phyloP scores from a whole-genome alignment of 2,329 filamentous ascomycete genomes.

The Plectosphaerella sp. region DNA sequence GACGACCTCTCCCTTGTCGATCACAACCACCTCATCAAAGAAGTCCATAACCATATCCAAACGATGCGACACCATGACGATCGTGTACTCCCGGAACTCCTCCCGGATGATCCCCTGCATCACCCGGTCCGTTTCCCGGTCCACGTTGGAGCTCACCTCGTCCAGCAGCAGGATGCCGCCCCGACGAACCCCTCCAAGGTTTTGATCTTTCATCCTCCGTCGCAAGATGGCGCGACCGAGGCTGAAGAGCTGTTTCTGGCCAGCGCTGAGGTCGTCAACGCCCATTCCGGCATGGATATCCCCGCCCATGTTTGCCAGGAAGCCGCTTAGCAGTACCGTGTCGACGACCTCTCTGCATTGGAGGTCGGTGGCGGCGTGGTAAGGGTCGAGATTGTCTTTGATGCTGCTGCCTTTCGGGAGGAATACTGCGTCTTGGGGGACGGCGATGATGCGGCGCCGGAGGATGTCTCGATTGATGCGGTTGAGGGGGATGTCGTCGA shows the following conservation, averaged over 20 bases:
- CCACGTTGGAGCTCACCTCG: constrained; percentile 27
- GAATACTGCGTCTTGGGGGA: constrained; percentile 52
- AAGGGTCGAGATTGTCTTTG: constrained; percentile 38
- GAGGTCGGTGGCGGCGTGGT: constrained; percentile 14
- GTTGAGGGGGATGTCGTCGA: constrained; percentile 35
- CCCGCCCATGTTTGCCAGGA: constrained; percentile 6
- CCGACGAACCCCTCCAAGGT: not conserved
- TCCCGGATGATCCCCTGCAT: constrained; percentile 23
- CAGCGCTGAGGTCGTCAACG: constrained; percentile 45
- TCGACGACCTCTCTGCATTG: constrained; percentile 20
- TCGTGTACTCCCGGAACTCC: constrained; percentile 36
- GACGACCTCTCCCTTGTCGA: constrained; percentile 34
- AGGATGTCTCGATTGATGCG: constrained; percentile 34
- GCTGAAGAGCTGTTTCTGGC: constrained; percentile 61
- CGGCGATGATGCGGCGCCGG: constrained; percentile 42
- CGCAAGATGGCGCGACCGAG: constrained; percentile 55
- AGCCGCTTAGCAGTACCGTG: not conserved
- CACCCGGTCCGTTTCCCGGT: constrained; percentile 23
- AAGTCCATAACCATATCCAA: constrained; percentile 41
- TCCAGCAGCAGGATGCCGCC: constrained; percentile 25
- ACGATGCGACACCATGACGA: constrained; percentile 36
- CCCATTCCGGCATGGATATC: constrained; percentile 26
- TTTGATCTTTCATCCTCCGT: constrained; percentile 24
- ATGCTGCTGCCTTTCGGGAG: constrained; percentile 26
- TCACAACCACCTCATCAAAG: constrained; percentile 34